Base-by-base conservation (phyloP, 371 early-diverging fungal genomes). In the Rhizomucor miehei region DNA sequence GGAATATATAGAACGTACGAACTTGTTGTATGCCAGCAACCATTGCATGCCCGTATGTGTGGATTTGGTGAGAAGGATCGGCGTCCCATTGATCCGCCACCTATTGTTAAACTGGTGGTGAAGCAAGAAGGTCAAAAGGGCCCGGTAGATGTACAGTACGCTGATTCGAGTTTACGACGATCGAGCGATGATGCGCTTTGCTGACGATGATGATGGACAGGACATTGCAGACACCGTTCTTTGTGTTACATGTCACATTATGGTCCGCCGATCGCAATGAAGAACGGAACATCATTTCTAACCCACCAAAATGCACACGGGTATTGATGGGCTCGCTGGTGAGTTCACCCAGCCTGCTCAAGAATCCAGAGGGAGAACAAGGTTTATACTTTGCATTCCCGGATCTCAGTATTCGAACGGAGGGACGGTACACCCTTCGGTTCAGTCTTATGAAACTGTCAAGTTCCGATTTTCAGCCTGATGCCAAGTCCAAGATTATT, bases 371-470 rank as follows among this genome's bases (percentile, higher is more conserved):
- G 44, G 85, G 85, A 25, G 79, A 82, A 52, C 88, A 84, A 36
- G 94, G 92, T 0, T 83, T 88, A 48, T 93, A 89, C 60, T 96
- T 96, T 71, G 93, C 92, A 36, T 96, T 94, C 63, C 93, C 94
- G 1, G 94, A 94, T 57, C 67, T 96, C 38, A 86, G 88, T 17
- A 90, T 96, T 41, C 78, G 96, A 16, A 89, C 91, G 40, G 94
- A 94, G 52, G 96, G 96, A 0, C 68, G 77, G 13, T 96, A 93
- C 60, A 82, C 89, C 0, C 70, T 96, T 46, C 87, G 85, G 54
- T 95, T 95, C 34, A 73, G 71, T 50, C 48, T 78, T 19, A 78
- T 78, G 65, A 78, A 78, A 57, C 41, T 78, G 40, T 57, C 63
- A 16, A 78, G 68, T 52, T 67, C 79, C 38, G 82, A 84, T 45